phyloP scores from a whole-genome alignment of 768 basidiomycete genomes.

The Rhodotorula kratochvilovae region DNA sequence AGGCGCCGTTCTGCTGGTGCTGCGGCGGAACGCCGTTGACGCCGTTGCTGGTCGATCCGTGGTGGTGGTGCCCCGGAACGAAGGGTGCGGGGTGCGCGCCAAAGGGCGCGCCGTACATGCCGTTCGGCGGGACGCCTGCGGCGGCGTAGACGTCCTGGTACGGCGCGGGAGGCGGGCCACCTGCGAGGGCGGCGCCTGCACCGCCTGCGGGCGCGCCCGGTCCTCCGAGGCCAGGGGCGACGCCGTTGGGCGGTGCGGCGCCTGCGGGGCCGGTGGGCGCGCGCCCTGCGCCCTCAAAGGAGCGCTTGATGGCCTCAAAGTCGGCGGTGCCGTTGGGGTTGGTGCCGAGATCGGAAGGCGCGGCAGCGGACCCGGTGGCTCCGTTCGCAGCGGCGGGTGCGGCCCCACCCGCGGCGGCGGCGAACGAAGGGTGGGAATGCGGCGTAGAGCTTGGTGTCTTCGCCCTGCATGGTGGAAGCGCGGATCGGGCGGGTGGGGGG shows the following conservation, averaged over 20 bases:
- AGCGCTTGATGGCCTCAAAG: conserved; percentile 35
- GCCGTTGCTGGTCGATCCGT: neutral
- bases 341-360: neutral
- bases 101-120: conserved; percentile 2
- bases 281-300: conserved; percentile 21
- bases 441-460: conserved; percentile 3
- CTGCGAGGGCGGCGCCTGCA: conserved; percentile 3
- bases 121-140: neutral
- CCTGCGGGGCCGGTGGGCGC: neutral
- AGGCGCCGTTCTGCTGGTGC: conserved; percentile 1
- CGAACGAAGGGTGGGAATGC: conserved; percentile 6
- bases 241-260: neutral
- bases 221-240: neutral
- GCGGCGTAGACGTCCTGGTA: conserved; percentile 25
- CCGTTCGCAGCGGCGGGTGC: neutral
- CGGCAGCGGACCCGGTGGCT: neutral
- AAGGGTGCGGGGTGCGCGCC: conserved; percentile 5
- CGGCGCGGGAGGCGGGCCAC: neutral
- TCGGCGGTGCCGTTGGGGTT: conserved; percentile 1
- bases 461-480: neutral
- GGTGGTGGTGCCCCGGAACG: conserved; percentile 8
- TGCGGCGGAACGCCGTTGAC: neutral
- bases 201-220: neutral
- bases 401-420: neutral
- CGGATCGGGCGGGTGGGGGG: neutral